Evolutionary conservation across 2,329 filamentous ascomycete genomes (phyloP).

Genomic region (Shiraia sp.): DNA sequence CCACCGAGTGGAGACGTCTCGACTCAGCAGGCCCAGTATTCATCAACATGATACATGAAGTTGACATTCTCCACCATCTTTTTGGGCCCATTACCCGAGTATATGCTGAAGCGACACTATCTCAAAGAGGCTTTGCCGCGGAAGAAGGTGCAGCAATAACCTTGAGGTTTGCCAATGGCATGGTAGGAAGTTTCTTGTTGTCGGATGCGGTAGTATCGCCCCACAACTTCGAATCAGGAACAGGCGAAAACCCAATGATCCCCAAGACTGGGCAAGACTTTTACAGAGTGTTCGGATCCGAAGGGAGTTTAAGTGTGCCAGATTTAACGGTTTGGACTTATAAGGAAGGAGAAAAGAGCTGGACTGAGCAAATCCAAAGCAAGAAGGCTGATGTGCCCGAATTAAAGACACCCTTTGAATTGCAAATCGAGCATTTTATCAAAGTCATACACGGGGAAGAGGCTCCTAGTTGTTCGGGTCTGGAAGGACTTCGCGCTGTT

Average conservation of each 20-base stretch:
- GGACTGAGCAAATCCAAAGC: conserved; percentile 44
- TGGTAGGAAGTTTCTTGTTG: conserved; percentile 61
- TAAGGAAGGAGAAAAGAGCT: conserved; percentile 44
- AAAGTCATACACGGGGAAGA: conserved; percentile 51
- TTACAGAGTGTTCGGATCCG: conserved; percentile 60
- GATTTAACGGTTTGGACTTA: conserved; percentile 59
- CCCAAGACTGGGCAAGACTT: conserved; percentile 50
- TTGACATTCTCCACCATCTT: conserved; percentile 62
- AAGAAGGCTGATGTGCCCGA: conserved; percentile 38
- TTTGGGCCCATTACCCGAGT: conserved; percentile 58
- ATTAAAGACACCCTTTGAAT: conserved; percentile 54
- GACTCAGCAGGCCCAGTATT: conserved; percentile 54
- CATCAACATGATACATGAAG: conserved; percentile 65
- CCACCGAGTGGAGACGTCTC: conserved; percentile 54
- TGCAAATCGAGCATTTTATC: conserved; percentile 58
- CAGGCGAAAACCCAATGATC: conserved; percentile 62
- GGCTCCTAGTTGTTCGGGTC: conserved; percentile 52
- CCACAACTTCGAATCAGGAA: conserved; percentile 61
- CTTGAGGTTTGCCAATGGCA: conserved; percentile 57
- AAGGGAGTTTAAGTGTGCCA: conserved; percentile 58
- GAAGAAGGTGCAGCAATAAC: conserved; percentile 62
- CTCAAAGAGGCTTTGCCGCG: conserved; percentile 53
- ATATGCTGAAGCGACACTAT: conserved; percentile 53
- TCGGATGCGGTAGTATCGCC: conserved; percentile 57
- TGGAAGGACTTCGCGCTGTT: conserved; percentile 57